Percentiles rank a stretch among this genome's conserved stretches.
Evolutionary conservation across 75 land plant species (phyloP).

Genomic region (Azolla pinnata): DNA sequence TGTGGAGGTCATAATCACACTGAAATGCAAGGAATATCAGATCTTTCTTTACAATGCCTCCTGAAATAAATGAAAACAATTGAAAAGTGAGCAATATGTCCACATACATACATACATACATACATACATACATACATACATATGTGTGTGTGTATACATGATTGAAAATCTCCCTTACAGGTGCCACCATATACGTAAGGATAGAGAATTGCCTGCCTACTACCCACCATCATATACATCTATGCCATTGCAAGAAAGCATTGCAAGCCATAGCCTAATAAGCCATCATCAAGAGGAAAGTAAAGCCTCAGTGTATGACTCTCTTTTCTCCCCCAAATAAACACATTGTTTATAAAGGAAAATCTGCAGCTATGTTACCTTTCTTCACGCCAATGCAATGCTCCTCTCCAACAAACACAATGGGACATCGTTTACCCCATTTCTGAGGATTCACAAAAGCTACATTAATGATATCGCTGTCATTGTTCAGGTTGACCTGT

Average conservation of each 20-base stretch:
- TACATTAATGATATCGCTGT: not conserved
- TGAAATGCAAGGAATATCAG: not conserved
- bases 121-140: not conserved
- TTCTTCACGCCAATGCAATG: slow-evolving; percentile 1
- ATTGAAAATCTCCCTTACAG: no score
- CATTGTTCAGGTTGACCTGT: not conserved
- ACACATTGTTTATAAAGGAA: not conserved
- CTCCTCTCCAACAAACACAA: not conserved
- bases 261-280: no score
- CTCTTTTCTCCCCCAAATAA: no score
- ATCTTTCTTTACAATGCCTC: not conserved
- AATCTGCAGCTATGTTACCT: no score
- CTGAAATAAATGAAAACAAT: not conserved
- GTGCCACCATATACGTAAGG: no score
- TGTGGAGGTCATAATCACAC: not conserved
- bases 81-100: not conserved
- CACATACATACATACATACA: not conserved
- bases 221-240: no score
- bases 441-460: not conserved
- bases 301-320: no score
- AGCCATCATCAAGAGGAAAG: no score
- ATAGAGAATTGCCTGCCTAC: no score
- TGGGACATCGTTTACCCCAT: not conserved
- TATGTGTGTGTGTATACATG: slow-evolving; percentile 5
- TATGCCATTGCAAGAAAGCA: no score